Evolutionary conservation across 73 alveolate genomes (phyloP), one percentile per base, ranked within the genome.

Genomic region (Paraurostyla sp.): DNA sequence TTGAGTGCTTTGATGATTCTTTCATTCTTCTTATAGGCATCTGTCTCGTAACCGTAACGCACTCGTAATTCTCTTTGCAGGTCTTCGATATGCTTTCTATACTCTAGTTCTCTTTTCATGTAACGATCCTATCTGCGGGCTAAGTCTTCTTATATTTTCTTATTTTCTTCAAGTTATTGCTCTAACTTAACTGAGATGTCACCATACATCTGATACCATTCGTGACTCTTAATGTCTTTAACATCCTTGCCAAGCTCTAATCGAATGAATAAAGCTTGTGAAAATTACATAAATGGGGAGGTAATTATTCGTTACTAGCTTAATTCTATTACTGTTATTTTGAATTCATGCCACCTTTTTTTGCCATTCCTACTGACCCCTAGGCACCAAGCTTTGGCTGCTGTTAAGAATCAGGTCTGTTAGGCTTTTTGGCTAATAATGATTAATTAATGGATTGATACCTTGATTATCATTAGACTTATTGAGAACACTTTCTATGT

Each of bases 91-190:
- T 80, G 93, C 85, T 80, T 91, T 63, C 97, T 38, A 71, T 93
- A 93, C 73, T 93, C 97, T 43, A 91, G 88, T 56, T 93, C 97
- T 43, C 97, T 75, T 69, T 81, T 90, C n/a, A 59, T 35, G 83
- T 93, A 93, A 43, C 97, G 87, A 20, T 91, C 96, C 62, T 93
- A 90, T 38, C 97, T 46, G 40, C 96, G 42, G 32, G 25, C 36
- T 56, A 91, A 56, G 42, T 93, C 97, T 40, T 91, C 93, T 29
- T 73, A 41, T 59, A 93, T 71, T 54, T 91, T 92, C 80, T 78
- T 83, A 85, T 83, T 83, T 30, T 85, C 92, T 29, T 93, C 96
- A 32, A 48, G 85, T 51, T 91, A 73, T 25, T 30, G 22, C 42
- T 83, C 90, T 9, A 65, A 27, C 63, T 40, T 76, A 23, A 54